A percentile compares a stretch with the other conserved stretches of the same genome.
Conservation (phyloP, 2,329 filamentous ascomycete genomes). For the Microdochium nivale region DNA sequence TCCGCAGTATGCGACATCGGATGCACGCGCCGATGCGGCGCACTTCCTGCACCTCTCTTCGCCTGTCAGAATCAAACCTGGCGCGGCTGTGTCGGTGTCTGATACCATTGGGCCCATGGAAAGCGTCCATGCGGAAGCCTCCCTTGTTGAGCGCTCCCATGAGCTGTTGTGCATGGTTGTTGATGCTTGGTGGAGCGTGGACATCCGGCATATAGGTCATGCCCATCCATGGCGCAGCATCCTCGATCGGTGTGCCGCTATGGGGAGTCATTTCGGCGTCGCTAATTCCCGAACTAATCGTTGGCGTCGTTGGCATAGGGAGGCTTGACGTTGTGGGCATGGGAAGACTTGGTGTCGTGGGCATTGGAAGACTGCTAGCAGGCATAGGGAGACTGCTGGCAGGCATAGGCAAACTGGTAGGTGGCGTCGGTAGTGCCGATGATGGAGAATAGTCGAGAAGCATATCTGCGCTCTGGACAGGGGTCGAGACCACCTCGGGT, state of each 20-base stretch:
- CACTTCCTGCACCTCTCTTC: constrained; percentile 57
- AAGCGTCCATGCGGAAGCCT: constrained; percentile 45
- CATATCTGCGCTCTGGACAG: constrained; percentile 13
- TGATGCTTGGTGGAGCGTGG: constrained; percentile 19
- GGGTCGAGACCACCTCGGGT: not conserved
- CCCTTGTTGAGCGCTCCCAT: constrained; percentile 27
- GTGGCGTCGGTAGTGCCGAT: not conserved
- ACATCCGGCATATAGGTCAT: constrained; percentile 22
- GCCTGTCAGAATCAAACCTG: constrained; percentile 46
- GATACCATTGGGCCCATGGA: constrained; percentile 31
- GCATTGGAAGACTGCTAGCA: not conserved
- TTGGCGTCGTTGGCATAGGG: constrained; percentile 1
- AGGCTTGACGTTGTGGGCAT: not conserved
- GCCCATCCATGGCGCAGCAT: constrained; percentile 14
- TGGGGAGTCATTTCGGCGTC: constrained; percentile 7
- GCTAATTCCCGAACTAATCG: not conserved
- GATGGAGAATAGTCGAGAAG: constrained; percentile 14
- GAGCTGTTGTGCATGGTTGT: constrained; percentile 17
- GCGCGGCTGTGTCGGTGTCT: constrained; percentile 45
- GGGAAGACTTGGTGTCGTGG: not conserved
- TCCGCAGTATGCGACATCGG: constrained; percentile 55
- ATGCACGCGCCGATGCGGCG: constrained; percentile 59
- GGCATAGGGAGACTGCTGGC: not conserved
- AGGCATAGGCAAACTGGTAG: not conserved
- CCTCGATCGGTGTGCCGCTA: not conserved